phyloP scores from a whole-genome alignment of 371 early-diverging fungal species.

The Cokeromyces recurvatus region DNA sequence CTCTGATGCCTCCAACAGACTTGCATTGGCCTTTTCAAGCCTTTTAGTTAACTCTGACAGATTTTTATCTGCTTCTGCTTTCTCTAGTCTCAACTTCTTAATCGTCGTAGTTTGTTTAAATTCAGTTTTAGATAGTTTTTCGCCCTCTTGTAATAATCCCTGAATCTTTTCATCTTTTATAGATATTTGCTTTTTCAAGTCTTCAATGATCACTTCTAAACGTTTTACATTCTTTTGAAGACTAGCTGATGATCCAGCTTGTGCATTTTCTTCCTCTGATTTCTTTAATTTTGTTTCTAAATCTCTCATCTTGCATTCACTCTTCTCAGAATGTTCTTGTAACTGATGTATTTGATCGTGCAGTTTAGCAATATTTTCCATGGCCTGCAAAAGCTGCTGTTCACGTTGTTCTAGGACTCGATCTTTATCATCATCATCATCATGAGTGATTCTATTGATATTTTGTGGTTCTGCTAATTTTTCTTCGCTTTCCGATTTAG shows the following conservation, averaged over 20 bases:
- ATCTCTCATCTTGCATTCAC: slow-evolving; percentile 6
- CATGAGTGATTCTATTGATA: too few species aligned
- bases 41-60: slow-evolving; percentile 55
- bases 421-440: slow-evolving; percentile 1
- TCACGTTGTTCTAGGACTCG: slow-evolving; percentile 59
- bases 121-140: slow-evolving; percentile 76
- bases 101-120: slow-evolving; percentile 66
- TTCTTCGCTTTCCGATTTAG: slow-evolving; percentile 2
- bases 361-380: slow-evolving; percentile 59
- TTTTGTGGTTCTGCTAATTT: too few species aligned
- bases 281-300: slow-evolving; percentile 6
- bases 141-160: slow-evolving; percentile 66
- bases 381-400: slow-evolving; percentile 53
- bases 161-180: slow-evolving; percentile 63
- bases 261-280: not conserved
- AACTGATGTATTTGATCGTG: slow-evolving; percentile 55
- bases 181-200: slow-evolving; percentile 45
- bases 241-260: slow-evolving; percentile 3
- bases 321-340: slow-evolving; percentile 32
- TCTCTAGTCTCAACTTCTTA: slow-evolving; percentile 69
- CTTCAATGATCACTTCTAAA: slow-evolving; percentile 45
- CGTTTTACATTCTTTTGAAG: slow-evolving; percentile 18
- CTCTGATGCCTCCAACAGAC: slow-evolving; percentile 50
- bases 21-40: slow-evolving; percentile 47
- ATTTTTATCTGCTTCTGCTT: slow-evolving; percentile 57